Conservation (phyloP, 2,329 filamentous ascomycete genomes). For the Fusarium gaditjirri region DNA sequence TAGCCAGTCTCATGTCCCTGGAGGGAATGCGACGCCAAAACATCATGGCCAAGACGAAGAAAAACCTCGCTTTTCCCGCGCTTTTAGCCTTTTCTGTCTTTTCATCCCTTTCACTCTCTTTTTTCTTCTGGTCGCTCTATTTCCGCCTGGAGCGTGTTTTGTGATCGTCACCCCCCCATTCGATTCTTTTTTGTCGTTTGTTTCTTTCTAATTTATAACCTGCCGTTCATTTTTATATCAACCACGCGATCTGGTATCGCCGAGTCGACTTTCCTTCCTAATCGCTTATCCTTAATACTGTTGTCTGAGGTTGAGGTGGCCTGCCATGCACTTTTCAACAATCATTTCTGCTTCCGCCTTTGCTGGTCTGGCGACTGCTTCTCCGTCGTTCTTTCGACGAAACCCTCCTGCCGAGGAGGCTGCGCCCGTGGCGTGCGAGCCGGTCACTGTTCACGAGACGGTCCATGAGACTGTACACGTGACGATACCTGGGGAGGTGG, state of each 20-base stretch:
- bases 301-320: neutral
- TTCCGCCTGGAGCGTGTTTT: conserved; percentile 19
- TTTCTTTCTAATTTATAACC: conserved; percentile 8
- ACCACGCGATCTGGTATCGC: conserved; percentile 35
- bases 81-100: conserved; percentile 1
- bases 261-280: neutral
- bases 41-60: conserved; percentile 23
- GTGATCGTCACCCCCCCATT: neutral
- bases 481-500: conserved; percentile 12
- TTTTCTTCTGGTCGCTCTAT: neutral
- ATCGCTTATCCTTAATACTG: neutral
- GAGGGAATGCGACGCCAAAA: conserved; percentile 11
- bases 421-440: conserved; percentile 6
- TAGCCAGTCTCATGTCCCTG: conserved; percentile 22
- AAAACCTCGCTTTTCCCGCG: conserved; percentile 20
- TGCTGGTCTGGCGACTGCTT: conserved; percentile 21
- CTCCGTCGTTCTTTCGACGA: conserved; percentile 20
- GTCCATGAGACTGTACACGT: conserved; percentile 7
- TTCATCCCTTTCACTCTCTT: neutral
- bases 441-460: conserved; percentile 23
- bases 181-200: conserved; percentile 13
- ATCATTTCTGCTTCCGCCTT: conserved; percentile 12
- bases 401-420: conserved; percentile 20
- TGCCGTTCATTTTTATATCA: conserved; percentile 7
- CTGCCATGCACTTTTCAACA: conserved; percentile 20